These are phyloP conservation scores for Acer campestre DNA, from an alignment of 345 rosid genomes.

Conservation along the genomic window DNA sequence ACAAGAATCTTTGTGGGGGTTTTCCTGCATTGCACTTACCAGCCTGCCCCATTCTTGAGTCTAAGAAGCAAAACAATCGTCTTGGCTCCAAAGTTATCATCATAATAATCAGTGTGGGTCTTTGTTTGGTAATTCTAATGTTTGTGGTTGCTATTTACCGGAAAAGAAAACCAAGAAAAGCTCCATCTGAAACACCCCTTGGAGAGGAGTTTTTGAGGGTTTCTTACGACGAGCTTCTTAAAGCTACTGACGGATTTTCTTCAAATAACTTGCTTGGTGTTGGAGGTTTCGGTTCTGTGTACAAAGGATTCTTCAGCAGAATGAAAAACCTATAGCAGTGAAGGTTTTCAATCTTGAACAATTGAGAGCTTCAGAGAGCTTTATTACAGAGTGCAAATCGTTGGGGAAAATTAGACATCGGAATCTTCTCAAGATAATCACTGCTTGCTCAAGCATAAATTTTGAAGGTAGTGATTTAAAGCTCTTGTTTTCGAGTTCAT, in stretches of 20 bases:
- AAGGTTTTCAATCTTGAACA: slow-evolving; percentile 27
- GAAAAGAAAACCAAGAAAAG: slow-evolving; percentile 7
- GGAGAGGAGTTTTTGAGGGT: neutral
- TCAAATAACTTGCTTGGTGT: slow-evolving; percentile 21
- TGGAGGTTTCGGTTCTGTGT: slow-evolving; percentile 32
- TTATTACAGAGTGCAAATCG: slow-evolving; percentile 32
- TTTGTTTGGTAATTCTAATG: neutral
- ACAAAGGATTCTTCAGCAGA: slow-evolving; percentile 21
- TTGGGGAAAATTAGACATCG: slow-evolving; percentile 28
- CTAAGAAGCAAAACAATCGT: neutral
- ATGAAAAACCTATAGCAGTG: slow-evolving; percentile 14
- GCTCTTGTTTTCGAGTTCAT: slow-evolving; percentile 31
- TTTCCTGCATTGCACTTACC: slow-evolving; percentile 11
- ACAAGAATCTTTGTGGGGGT: slow-evolving; percentile 42
- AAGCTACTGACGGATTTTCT: slow-evolving; percentile 32
- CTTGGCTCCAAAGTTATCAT: neutral
- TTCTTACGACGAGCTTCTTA: slow-evolving; percentile 24
- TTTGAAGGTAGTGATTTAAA: slow-evolving; percentile 27
- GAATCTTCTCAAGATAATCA: slow-evolving; percentile 29
- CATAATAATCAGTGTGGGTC: neutral
- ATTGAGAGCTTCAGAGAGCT: slow-evolving; percentile 29
- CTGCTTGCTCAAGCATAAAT: slow-evolving; percentile 28
- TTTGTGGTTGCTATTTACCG: neutral
- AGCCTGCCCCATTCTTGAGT: slow-evolving; percentile 7
- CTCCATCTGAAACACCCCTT: neutral